Percentiles rank a stretch among this genome's conserved stretches.
phyloP scores from a whole-genome alignment of 257 asterid genomes.

The Gentiana macrophylla region DNA sequence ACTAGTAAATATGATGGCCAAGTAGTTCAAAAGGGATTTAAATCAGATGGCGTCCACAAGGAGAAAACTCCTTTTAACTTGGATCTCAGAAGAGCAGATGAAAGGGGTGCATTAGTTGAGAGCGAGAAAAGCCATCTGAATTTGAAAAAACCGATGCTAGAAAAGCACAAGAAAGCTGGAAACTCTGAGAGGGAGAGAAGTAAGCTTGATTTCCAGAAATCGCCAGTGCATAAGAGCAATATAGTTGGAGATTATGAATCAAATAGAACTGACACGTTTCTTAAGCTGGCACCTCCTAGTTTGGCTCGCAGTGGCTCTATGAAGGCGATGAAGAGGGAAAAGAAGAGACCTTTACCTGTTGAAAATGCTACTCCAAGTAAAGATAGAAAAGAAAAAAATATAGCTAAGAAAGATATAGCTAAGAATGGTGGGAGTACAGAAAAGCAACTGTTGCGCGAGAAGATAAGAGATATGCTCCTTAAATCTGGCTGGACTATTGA shows the following conservation, averaged over 20 bases:
- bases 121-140: slow-evolving; percentile 30
- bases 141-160: slow-evolving; percentile 8
- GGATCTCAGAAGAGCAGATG: slow-evolving; percentile 33
- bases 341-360: slow-evolving; percentile 16
- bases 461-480: slow-evolving; percentile 72
- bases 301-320: slow-evolving; percentile 42
- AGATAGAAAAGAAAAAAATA: slow-evolving; percentile 24
- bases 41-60: slow-evolving; percentile 29
- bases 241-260: slow-evolving; percentile 30
- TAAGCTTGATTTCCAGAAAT: slow-evolving; percentile 31
- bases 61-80: slow-evolving; percentile 24
- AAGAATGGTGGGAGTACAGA: slow-evolving; percentile 84
- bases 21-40: slow-evolving; percentile 37
- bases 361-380: slow-evolving; percentile 29
- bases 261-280: slow-evolving; percentile 51
- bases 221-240: slow-evolving; percentile 21
- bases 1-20: slow-evolving; percentile 24
- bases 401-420: slow-evolving; percentile 16
- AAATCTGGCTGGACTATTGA: slow-evolving; percentile 89
- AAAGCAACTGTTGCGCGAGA: slow-evolving; percentile 81
- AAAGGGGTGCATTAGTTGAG: slow-evolving; percentile 21
- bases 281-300: slow-evolving; percentile 63
- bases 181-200: slow-evolving; percentile 27
- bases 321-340: slow-evolving; percentile 51
- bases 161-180: slow-evolving; percentile 30